Conservation (phyloP, 1,284 basidiomycete genomes). For the Schizophyllum commune region DNA sequence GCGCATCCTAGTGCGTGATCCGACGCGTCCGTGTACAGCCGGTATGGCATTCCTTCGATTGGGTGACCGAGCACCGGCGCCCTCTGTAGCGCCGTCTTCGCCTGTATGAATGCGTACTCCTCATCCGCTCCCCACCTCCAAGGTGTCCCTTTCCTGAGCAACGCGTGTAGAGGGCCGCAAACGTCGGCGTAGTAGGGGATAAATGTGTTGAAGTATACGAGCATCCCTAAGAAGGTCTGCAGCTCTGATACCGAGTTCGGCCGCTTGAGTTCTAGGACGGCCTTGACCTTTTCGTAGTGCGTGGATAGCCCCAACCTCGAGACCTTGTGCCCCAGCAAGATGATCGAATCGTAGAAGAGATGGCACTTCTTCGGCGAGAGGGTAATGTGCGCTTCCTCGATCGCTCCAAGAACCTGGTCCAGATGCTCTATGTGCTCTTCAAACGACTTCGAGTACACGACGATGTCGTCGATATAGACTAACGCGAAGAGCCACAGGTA, state of each 20-base stretch:
- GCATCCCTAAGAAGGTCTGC: constrained; percentile 20
- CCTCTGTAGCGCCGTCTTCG: constrained; percentile 17
- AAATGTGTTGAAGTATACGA: constrained; percentile 9
- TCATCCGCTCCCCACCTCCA: constrained; percentile 9
- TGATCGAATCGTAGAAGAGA: constrained; percentile 19
- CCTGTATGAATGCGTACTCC: constrained; percentile 15
- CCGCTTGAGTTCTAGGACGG: too few relatives aligned
- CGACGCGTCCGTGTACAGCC: constrained; percentile 31
- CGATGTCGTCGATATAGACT: too few relatives aligned
- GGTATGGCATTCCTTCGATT: constrained; percentile 21
- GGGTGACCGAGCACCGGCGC: constrained; percentile 26
- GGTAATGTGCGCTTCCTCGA: constrained; percentile 22
- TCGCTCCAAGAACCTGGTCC: constrained; percentile 21
- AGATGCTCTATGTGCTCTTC: too few relatives aligned
- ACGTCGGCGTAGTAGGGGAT: constrained; percentile 1
- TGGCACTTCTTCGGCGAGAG: constrained; percentile 26
- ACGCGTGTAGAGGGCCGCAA: constrained; percentile 4
- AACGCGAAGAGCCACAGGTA: too few relatives aligned
- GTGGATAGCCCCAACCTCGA: too few relatives aligned
- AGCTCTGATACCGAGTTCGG: constrained; percentile 16
- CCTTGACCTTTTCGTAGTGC: too few relatives aligned
- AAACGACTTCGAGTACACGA: too few relatives aligned
- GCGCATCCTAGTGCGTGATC: constrained; percentile 22
- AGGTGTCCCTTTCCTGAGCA: constrained; percentile 20
- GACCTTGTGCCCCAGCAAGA: too few relatives aligned